Base-by-base conservation (phyloP, 768 basidiomycete species). In the Lentinula guzmanii region DNA sequence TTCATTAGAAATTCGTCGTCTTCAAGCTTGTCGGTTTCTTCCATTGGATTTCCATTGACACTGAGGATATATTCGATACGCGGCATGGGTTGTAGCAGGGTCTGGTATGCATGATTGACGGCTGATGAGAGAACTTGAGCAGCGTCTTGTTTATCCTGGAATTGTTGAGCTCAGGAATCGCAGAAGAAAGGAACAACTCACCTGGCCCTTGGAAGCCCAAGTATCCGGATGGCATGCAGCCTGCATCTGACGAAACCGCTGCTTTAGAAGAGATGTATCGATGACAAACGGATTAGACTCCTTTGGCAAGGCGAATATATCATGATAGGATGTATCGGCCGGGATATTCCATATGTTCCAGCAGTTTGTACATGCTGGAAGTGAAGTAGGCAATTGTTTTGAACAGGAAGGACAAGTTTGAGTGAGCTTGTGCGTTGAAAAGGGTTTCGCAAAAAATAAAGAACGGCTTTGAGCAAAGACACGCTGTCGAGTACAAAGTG, bases 151-250 rank as follows among this genome's bases (percentile, higher is more conserved):
- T 84, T 81, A 61, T 77, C 75, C 87, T 88, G 61, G 5, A 60
- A 15, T 58, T 50, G 15, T 67, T 35, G 31, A 52, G 33, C 42
- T 62, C 53, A 59, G 50, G 16, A 39, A 5, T 37, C 18, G 39
- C 8, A 24, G 8, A 60, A 42, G 6, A 50, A 53, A 53, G 10
- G 50, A 45, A 57, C 72, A 21, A 68, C 73, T 58, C 64, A 89
- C 90, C 62, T 81, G 72, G 60, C 85, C 85, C 68, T 83, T 80
- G 34, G 84, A 81, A 37, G 86, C 81, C 89, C 91, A 96, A 11
- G 86, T 79, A 70, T 98, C 95, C 0, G 95, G 95, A 76, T 98
- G 95, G 56, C 91, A 86, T 21, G 84, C 75, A 21, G 85, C 79
- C 69, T 96, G 95, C 3, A 89, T 83, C 51, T 81, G 75, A 37